Evolutionary conservation across 2,329 filamentous ascomycete species (phyloP).

Genomic region (Cordyceps militaris): DNA sequence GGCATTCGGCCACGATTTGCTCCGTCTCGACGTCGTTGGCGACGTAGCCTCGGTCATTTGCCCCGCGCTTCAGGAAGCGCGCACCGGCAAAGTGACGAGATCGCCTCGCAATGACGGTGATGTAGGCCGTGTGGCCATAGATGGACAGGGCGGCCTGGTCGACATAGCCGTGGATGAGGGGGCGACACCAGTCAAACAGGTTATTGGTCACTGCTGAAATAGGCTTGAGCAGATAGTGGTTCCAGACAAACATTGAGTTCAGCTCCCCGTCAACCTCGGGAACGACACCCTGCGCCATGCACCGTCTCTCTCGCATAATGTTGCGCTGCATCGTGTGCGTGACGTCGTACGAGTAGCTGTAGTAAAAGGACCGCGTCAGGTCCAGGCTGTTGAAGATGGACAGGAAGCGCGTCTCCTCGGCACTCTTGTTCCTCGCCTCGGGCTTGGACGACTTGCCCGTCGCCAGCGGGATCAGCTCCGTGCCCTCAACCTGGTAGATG

Average conservation of each 20-base stretch:
- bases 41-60: constrained; percentile 91
- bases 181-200: constrained; percentile 91
- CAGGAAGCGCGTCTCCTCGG: constrained; percentile 84
- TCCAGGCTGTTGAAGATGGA: constrained; percentile 87
- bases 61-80: constrained; percentile 86
- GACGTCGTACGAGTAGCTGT: constrained; percentile 96
- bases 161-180: constrained; percentile 93
- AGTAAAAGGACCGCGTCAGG: constrained; percentile 88
- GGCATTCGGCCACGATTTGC: constrained; percentile 91
- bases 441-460: constrained; percentile 61
- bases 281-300: constrained; percentile 57
- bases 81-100: constrained; percentile 93
- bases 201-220: constrained; percentile 64
- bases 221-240: constrained; percentile 77
- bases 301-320: constrained; percentile 70
- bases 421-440: constrained; percentile 60
- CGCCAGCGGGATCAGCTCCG: constrained; percentile 82
- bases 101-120: constrained; percentile 86
- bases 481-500: constrained; percentile 90
- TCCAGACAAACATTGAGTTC: constrained; percentile 98
- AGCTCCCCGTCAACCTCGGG: constrained; percentile 57
- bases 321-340: constrained; percentile 90
- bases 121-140: constrained; percentile 82
- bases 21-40: constrained; percentile 99
- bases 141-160: constrained; percentile 78